Evolutionary conservation across 2,329 filamentous ascomycete species (phyloP), one percentile per base, ranked within the genome.

Genomic region (Phialemoniopsis sp.): DNA sequence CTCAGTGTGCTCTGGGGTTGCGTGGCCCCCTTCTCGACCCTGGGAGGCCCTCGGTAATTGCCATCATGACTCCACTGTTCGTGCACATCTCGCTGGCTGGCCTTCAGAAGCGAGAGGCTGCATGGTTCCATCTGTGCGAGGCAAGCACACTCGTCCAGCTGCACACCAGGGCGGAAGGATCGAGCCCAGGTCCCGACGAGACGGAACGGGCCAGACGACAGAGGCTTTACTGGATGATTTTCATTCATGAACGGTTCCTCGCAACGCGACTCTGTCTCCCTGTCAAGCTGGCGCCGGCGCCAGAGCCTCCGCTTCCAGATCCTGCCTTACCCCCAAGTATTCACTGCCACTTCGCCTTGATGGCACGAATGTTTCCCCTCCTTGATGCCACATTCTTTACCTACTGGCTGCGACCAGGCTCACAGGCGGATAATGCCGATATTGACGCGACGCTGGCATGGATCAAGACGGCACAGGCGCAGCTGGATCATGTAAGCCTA

Each of bases 211-310:
- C 65, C 17, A 56, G 62, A 36, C 52, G 68, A 36, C 70, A 75
- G 44, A 60, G 74, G 4, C 53, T 76, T 1, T 77, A 78, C 51
- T 78, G 74, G 73, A 66, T 75, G 45, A 66, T 66, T 12, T 78
- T 72, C 46, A 72, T 78, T 28, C 73, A 78, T 43, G 75, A 78
- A 49, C 67, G 76, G 13, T 78, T 78, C 49, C 49, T 73, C 13
- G 68, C 69, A 26, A 67, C 78, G 17, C 58, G 71, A 4, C 66
- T 72, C 30, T 72, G 72, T 32, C 66, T 67, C 6, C 60, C 63
- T 2, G 58, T 59, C 19, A 52, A 57, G 13, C 49, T 67, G 43
- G 47, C 49, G 9, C 57, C 62, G 1, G 39, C 46, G 13, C 52
- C 52, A 2, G 56, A 57, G 5, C 47, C 58, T 14, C 60, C 60